Base-by-base conservation (phyloP, 192 early-diverging fungal species). In the Coemansia sp. region DNA sequence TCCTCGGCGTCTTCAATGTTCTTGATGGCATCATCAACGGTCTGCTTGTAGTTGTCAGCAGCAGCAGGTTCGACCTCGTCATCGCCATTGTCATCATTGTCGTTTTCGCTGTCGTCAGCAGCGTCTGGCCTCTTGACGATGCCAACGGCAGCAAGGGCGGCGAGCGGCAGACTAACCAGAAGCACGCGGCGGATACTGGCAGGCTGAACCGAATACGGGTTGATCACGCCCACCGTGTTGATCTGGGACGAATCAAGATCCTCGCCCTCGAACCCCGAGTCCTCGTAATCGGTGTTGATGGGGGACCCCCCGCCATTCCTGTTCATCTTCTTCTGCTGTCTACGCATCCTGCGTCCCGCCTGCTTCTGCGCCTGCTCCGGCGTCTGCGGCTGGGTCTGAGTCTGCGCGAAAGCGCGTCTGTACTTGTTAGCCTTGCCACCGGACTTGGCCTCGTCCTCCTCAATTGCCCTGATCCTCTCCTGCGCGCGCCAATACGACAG, bases 401-500 rank as follows among this genome's bases (percentile, higher is more conserved):
- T 32, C 32, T 32, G 32, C 32, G 32, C 4, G 32, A 32, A 32
- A 32, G 52, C 52, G 52, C 52, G 9, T 23, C 52, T 54, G 6
- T 54, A 54, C 52, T 26, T 26, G 52, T 26, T 26, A 32, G 32
- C 32, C 26, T 54, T 54, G 8, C 68, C 71, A 38, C 74, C 79
- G 15, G 40, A 15, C n/a, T 45, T 50, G 21, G 41, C 40, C 18
- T 61, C 47, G 21, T 77, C 66, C 49, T 54, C 59, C 60, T 84
- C 81, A 0, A 84, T 54, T 13, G 67, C 70, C 12, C 48, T 15
- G 58, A 92, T 88, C 37, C 86, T 66, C 61, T 81, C 83, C 66
- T 77, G 85, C 21, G 90, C 91, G 52, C 89, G 82, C 75, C 80
- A 72, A 47, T 85, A 89, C 60, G 85, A 84, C 44, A 92, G 72